These are phyloP conservation scores for Platanthera guangdongensis DNA, from an alignment of 106 monocot genomes.

Conservation along the genomic window DNA sequence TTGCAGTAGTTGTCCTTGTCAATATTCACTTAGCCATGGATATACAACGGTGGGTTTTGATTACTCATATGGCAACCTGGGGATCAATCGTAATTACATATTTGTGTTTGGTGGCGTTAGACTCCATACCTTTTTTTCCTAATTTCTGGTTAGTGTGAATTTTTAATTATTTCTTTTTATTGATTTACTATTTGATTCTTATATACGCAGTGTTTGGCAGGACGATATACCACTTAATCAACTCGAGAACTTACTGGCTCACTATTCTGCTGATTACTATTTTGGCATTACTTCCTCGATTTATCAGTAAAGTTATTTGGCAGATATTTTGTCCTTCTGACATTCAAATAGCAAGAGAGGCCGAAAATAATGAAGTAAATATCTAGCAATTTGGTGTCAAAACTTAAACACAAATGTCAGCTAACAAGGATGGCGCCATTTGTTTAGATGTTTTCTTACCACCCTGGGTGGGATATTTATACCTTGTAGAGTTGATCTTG, in stretches of 20 bases:
- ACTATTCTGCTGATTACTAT: conserved; percentile 69
- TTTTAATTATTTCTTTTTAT: conserved; percentile 8
- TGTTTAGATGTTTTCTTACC: not conserved
- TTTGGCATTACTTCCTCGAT: conserved; percentile 83
- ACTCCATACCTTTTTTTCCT: conserved; percentile 81
- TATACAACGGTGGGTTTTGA: conserved; percentile 66
- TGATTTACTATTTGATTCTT: not conserved
- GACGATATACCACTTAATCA: conserved; percentile 76
- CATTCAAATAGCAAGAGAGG: conserved; percentile 94
- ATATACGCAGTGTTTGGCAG: conserved; percentile 35
- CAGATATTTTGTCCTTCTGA: conserved; percentile 82
- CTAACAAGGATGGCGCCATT: conserved; percentile 21
- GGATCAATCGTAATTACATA: conserved; percentile 75
- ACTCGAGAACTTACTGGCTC: conserved; percentile 76
- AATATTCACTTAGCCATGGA: conserved; percentile 96
- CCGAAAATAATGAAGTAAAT: conserved; percentile 59
- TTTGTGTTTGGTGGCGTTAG: conserved; percentile 75
- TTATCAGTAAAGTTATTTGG: conserved; percentile 64
- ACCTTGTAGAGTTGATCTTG: not conserved
- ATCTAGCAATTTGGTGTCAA: conserved; percentile 19
- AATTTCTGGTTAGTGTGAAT: conserved; percentile 70
- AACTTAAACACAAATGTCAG: conserved; percentile 25
- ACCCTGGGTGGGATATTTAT: not conserved
- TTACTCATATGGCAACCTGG: conserved; percentile 86
- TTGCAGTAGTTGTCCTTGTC: conserved; percentile 89